Conservation (phyloP, 805 yeast species). For the Wickerhamomyces canadensis region DNA sequence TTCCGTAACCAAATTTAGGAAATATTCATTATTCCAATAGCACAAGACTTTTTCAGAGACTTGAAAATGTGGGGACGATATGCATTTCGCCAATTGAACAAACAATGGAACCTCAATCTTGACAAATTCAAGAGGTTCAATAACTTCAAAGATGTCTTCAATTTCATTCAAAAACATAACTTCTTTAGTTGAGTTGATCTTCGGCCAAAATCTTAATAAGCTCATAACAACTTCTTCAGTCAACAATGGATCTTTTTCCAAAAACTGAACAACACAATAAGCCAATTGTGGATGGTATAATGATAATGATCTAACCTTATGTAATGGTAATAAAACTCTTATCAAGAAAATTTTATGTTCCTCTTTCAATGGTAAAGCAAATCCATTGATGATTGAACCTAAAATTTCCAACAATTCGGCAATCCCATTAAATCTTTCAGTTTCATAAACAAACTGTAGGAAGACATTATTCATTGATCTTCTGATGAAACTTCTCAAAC, state of each 20-base stretch:
- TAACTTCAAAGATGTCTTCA: constrained; percentile 94
- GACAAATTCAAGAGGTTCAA: constrained; percentile 88
- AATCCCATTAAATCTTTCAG: constrained; percentile 92
- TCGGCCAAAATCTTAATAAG: constrained; percentile 92
- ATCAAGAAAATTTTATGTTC: constrained; percentile 91
- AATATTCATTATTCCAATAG: constrained; percentile 93
- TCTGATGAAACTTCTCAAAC: constrained; percentile 84
- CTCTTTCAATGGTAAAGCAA: constrained; percentile 94
- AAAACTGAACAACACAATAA: constrained; percentile 92
- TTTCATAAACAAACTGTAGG: constrained; percentile 88
- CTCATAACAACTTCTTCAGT: constrained; percentile 98
- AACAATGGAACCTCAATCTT: constrained; percentile 90
- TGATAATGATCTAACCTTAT: constrained; percentile 83
- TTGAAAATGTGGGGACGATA: constrained; percentile 93
- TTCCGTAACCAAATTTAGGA: constrained; percentile 83
- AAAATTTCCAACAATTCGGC: constrained; percentile 92
- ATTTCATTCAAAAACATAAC: constrained; percentile 93
- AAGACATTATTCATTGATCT: constrained; percentile 90
- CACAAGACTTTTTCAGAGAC: constrained; percentile 93
- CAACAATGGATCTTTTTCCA: constrained; percentile 87
- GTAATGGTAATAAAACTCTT: constrained; percentile 84
- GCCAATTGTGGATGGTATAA: constrained; percentile 96
- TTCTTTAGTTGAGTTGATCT: constrained; percentile 90
- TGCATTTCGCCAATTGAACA: constrained; percentile 91
- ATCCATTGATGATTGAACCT: constrained; percentile 95